Evolutionary conservation across 805 yeast species (phyloP).

Genomic region (Yamadazyma ubonensis): DNA sequence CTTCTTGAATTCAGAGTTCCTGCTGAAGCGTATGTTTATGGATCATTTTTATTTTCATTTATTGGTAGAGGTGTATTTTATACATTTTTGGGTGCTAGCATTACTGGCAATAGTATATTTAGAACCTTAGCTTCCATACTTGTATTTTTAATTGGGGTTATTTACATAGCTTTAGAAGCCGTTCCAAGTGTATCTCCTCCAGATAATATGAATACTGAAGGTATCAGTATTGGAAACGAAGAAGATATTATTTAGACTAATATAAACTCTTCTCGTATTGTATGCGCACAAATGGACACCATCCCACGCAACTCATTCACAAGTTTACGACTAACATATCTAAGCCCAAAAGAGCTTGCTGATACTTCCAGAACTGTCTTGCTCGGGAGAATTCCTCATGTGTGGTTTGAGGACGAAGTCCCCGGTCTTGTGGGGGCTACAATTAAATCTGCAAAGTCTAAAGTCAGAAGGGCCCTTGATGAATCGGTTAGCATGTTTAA

Average conservation of each 20-base stretch:
- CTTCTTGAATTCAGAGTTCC: slow-evolving; percentile 51
- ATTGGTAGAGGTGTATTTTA: slow-evolving; percentile 69
- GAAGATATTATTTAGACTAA: slow-evolving; percentile 39
- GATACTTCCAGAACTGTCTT: slow-evolving; percentile 48
- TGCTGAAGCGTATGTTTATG: slow-evolving; percentile 61
- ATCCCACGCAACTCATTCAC: slow-evolving; percentile 59
- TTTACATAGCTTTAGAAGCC: slow-evolving; percentile 62
- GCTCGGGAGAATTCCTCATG: slow-evolving; percentile 57
- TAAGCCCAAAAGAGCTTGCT: slow-evolving; percentile 48
- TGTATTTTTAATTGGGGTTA: slow-evolving; percentile 60
- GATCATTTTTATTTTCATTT: slow-evolving; percentile 66
- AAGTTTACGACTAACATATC: slow-evolving; percentile 56
- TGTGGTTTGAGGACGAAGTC: slow-evolving; percentile 48
- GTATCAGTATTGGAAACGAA: slow-evolving; percentile 38
- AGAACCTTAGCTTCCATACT: slow-evolving; percentile 58
- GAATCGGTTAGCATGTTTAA: slow-evolving; percentile 5
- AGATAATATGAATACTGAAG: slow-evolving; percentile 65
- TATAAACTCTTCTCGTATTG: background rate
- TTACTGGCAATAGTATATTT: slow-evolving; percentile 51
- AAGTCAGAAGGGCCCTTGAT: slow-evolving; percentile 15
- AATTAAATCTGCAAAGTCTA: slow-evolving; percentile 13
- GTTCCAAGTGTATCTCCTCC: slow-evolving; percentile 78
- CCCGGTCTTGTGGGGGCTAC: slow-evolving; percentile 22
- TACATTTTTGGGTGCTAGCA: slow-evolving; percentile 36
- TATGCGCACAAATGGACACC: slow-evolving; percentile 3